Percentiles rank a stretch among this genome's conserved stretches.
Evolutionary conservation across 2,329 filamentous ascomycete genomes (phyloP).

Genomic region (Monosporascus sp.): DNA sequence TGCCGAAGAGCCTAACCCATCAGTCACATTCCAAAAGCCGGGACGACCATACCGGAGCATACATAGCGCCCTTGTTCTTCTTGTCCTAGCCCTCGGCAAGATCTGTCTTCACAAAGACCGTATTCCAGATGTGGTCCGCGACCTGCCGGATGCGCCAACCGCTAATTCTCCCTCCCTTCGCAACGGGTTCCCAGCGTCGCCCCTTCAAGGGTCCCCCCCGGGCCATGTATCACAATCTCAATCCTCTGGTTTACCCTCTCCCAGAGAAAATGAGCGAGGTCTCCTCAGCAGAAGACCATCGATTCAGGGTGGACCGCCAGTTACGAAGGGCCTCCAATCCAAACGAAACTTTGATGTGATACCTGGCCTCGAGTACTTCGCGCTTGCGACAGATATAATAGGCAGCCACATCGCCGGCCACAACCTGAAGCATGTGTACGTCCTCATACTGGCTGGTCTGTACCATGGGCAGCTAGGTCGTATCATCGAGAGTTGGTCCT

Average conservation of each 20-base stretch:
- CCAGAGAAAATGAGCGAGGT: slow-evolving; percentile 44
- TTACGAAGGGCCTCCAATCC: slow-evolving; percentile 22
- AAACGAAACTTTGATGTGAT: slow-evolving; percentile 74
- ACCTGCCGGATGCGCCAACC: slow-evolving; percentile 30
- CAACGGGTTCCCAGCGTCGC: slow-evolving; percentile 48
- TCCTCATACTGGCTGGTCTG: slow-evolving; percentile 75
- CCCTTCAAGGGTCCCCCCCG: slow-evolving; percentile 51
- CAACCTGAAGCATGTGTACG: slow-evolving; percentile 79
- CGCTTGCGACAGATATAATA: slow-evolving; percentile 78
- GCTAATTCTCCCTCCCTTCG: slow-evolving; percentile 37
- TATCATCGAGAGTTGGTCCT: slow-evolving; percentile 75
- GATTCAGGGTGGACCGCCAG: slow-evolving; percentile 35
- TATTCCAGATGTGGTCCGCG: slow-evolving; percentile 55
- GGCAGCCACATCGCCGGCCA: slow-evolving; percentile 75
- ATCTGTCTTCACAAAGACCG: slow-evolving; percentile 58
- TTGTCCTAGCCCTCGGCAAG: slow-evolving; percentile 81
- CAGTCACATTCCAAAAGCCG: slow-evolving; percentile 33
- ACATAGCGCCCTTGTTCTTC: slow-evolving; percentile 73
- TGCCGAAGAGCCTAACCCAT: slow-evolving; percentile 22
- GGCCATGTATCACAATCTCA: slow-evolving; percentile 40
- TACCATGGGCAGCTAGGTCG: slow-evolving; percentile 86
- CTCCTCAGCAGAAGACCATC: slow-evolving; percentile 47
- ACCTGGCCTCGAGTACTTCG: slow-evolving; percentile 86
- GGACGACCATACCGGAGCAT: slow-evolving; percentile 60
- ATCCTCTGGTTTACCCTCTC: slow-evolving; percentile 46